Conservation (phyloP, 352 stramenopile genomes). For the Sclerospora graminicola region DNA sequence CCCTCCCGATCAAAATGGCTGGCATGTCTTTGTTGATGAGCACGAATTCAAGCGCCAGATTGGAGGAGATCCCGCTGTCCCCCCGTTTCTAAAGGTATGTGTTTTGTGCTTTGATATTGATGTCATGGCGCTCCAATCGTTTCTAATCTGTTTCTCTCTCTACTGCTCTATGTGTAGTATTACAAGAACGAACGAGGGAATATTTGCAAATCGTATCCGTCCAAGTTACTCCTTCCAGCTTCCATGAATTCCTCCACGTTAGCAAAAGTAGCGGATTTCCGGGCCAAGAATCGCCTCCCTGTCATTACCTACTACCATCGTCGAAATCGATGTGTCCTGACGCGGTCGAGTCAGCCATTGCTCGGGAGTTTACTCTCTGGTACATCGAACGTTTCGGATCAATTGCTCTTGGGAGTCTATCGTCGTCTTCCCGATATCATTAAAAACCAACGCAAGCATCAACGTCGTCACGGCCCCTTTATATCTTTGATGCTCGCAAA, state of each 20-base stretch:
- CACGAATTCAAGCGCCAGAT: slow-evolving; percentile 75
- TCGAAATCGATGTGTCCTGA: slow-evolving; percentile 67
- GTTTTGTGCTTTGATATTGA: neutral
- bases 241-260: slow-evolving; percentile 60
- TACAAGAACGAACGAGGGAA: slow-evolving; percentile 73
- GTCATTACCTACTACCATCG: slow-evolving; percentile 82
- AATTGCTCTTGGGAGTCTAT: slow-evolving; percentile 63
- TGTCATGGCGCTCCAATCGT: neutral
- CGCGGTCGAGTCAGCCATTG: slow-evolving; percentile 74
- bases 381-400: slow-evolving; percentile 63
- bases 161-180: slow-evolving; percentile 26
- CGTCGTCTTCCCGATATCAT: slow-evolving; percentile 77
- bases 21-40: slow-evolving; percentile 67
- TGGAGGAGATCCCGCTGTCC: slow-evolving; percentile 35
- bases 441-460: slow-evolving; percentile 51
- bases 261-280: slow-evolving; percentile 67
- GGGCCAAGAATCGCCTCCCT: slow-evolving; percentile 77
- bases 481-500: slow-evolving; percentile 88
- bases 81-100: slow-evolving; percentile 61
- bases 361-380: slow-evolving; percentile 63
- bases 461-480: slow-evolving; percentile 55
- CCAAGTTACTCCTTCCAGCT: slow-evolving; percentile 63
- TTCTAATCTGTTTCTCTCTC: too few species aligned
- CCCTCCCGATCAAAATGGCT: slow-evolving; percentile 47
- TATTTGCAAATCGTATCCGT: slow-evolving; percentile 78